Percentiles rank a stretch among this genome's conserved stretches.
phyloP scores from a whole-genome alignment of 345 rosid species.

The Populus ilicifolia region DNA sequence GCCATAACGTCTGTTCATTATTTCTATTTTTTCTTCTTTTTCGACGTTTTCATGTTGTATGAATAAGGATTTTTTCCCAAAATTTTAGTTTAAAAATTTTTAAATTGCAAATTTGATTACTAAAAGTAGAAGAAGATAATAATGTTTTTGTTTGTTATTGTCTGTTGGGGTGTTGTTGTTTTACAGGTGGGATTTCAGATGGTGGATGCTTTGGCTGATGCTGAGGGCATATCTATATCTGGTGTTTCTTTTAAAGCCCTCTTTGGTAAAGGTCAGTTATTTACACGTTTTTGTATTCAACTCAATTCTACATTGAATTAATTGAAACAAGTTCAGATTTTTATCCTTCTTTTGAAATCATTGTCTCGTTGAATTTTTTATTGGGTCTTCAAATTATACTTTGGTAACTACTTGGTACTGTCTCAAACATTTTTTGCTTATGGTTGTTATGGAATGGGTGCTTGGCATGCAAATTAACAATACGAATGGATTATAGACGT shows the following conservation, averaged over 20 bases:
- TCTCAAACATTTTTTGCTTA: no score
- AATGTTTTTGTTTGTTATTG: not conserved
- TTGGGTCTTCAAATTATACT: no score
- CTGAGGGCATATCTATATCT: constrained; percentile 76
- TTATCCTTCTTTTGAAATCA: no score
- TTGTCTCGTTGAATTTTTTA: no score
- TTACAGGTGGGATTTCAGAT: constrained; percentile 82
- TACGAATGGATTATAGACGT: no score
- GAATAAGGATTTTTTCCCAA: not conserved
- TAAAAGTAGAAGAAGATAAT: not conserved
- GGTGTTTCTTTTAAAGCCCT: constrained; percentile 61
- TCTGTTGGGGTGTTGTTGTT: not conserved
- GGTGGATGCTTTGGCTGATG: constrained; percentile 81
- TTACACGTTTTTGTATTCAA: not conserved
- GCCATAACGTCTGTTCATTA: constrained; percentile 57
- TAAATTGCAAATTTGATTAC: not conserved
- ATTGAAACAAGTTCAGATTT: no score
- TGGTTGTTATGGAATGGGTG: no score
- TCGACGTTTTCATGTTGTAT: not conserved
- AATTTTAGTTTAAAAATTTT: not conserved
- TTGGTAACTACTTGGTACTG: no score
- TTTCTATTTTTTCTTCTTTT: not conserved
- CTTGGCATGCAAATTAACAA: no score
- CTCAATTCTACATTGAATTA: no score
- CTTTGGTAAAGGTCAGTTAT: constrained; percentile 66